These are phyloP conservation scores for Narthecium ossifragum DNA, from an alignment of 106 monocot genomes.

Conservation along the genomic window DNA sequence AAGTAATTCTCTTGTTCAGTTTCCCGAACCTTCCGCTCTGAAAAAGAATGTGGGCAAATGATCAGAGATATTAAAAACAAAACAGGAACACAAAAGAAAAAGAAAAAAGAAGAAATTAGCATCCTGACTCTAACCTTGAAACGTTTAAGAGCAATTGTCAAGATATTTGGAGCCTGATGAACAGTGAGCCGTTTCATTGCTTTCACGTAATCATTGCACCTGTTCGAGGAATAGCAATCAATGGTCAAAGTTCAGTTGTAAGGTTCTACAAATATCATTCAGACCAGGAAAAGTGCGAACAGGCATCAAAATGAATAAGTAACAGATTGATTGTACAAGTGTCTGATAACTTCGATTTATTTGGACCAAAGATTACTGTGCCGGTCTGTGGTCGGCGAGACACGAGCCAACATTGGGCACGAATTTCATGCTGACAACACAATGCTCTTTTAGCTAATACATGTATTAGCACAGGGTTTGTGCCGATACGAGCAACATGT, in stretches of 20 bases:
- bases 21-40: slow-evolving; percentile 96
- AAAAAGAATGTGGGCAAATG: not conserved
- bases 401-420: no score
- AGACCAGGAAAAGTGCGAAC: no score
- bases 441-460: no score
- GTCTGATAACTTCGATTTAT: no score
- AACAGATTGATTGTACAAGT: no score
- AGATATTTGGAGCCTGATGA: slow-evolving; percentile 90
- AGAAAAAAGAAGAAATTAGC: not conserved
- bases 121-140: slow-evolving; percentile 56
- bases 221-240: slow-evolving; percentile 4
- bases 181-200: slow-evolving; percentile 83
- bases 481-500: no score
- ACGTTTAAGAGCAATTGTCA: slow-evolving; percentile 85
- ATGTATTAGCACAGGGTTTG: no score
- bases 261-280: no score
- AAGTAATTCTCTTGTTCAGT: slow-evolving; percentile 86
- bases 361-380: no score
- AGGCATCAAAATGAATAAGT: no score
- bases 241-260: not conserved
- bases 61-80: not conserved
- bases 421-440: no score
- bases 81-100: not conserved
- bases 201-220: slow-evolving; percentile 91
- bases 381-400: no score